Evolutionary conservation across 2,329 filamentous ascomycete species (phyloP), one percentile per base, ranked within the genome.

Genomic region (Cladophialophora immunda): DNA sequence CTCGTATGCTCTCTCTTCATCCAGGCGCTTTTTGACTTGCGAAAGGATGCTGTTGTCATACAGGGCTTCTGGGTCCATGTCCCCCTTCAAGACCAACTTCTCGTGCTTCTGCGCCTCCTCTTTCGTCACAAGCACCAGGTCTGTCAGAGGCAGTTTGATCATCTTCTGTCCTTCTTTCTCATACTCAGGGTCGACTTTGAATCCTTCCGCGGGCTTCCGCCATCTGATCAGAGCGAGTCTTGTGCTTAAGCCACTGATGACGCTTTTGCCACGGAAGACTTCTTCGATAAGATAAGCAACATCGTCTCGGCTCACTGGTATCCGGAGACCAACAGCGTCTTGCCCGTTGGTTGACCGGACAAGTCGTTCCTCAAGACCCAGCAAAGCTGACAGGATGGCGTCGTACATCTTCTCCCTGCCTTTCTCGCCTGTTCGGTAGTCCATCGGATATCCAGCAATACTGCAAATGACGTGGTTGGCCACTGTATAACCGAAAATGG

Each of bases 381-480:
- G 93, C 1, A 98, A 80, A 22, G 86, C 85, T 0, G 89, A 88
- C 2, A 95, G 81, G 34, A 97, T 91, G 41, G 89, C 88, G 65
- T 97, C 94, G 78, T 97, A 97, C 85, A 97, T 89, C 81, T 97
- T 97, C 56, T 97, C 93, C 17, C 94, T 85, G 9, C 88, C 89
- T 78, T 97, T 97, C 60, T 87, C 89, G 0, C 90, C 88, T 0
- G 92, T 81, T 76, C 95, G 97, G 70, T 97, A 93, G 56, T 91
- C 87, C 57, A 78, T 78, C 0, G 95, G 95, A 74, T 99, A 99
- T 7, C 89, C 92, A 70, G 85, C 80, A 55, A 98, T 87, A 65
- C 89, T 87, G 64, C 97, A 85, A 71, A 99, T 94, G 67, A 98
- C 89, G 76, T 98, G 93, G 79, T 98, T 99, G 3, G 95, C 95